Base-by-base conservation (phyloP, 192 early-diverging fungal species). In the Entomortierella parvispora region DNA sequence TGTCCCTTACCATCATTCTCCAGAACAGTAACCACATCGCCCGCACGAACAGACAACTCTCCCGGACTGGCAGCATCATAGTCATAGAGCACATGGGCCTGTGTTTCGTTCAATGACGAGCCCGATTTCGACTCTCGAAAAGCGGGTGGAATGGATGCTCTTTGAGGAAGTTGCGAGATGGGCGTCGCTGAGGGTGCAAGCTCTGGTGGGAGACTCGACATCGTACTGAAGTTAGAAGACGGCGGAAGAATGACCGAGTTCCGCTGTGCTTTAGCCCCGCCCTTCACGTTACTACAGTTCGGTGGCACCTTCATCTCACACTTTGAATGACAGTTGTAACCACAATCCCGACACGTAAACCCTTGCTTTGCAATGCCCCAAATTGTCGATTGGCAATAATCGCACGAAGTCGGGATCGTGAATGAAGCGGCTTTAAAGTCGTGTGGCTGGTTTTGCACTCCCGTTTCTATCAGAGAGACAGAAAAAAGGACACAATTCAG, bases 351-450 rank as follows among this genome's bases (percentile, higher is more conserved):
- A 58, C 91, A 93, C 15, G 88, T 84, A 11, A 92, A 68, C 20
- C 89, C 93, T 60, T 90, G 84, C 55, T 92, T 93, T 25, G 86
- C 83, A 9, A 93, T 83, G 2, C 93, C 93, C 93, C 93, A 94
- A 55, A 94, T 91, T 2, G 85, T 90, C 28, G 84, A 85, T 31
- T 86, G 84, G 56, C 93, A 94, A 25, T 89, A 89, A 52, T 92
- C 89, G 64, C 93, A 94, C 0, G 86, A 83, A 1, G 91, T 92
- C 17, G 92, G 93, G 43, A 93, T 90, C 2, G 91, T 83, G 62
- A 91, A 94, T 11, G 91, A 87, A 15, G 85, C 83, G 7, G 74
- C 77, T 59, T 90, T 90, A 54, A 94, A 92, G 55, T 87, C 79
- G 69, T 94, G 93, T 4, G 79, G 70, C 17, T 85, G 68, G 32